Conservation (phyloP, 805 yeast species). For the Hanseniaspora clermontiae region DNA sequence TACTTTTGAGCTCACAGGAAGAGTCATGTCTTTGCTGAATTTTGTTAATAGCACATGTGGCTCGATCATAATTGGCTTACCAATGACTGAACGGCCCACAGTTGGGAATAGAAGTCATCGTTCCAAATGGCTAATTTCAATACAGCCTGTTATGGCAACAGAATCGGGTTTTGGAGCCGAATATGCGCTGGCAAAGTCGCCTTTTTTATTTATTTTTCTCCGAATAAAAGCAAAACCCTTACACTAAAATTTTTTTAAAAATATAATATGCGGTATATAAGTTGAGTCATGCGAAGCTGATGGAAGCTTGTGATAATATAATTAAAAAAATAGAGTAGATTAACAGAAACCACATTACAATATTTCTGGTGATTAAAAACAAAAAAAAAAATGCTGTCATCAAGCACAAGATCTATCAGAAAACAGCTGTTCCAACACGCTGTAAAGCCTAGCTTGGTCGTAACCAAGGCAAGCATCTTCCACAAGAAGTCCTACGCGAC, state of each 20-base stretch:
- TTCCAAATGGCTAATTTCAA: background rate
- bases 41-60: background rate
- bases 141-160: background rate
- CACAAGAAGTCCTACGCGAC: background rate
- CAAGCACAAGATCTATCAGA: conserved; percentile 10
- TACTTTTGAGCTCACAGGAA: too few relatives aligned
- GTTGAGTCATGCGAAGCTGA: too few relatives aligned
- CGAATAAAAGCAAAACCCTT: background rate
- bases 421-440: background rate
- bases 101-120: background rate
- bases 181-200: background rate
- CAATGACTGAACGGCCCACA: too few relatives aligned
- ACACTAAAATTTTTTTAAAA: background rate
- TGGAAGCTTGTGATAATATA: too few relatives aligned
- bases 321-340: too few relatives aligned
- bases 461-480: background rate
- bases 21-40: too few relatives aligned
- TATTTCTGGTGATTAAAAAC: conserved; percentile 7
- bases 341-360: conserved; percentile 1
- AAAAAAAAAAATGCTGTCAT: conserved; percentile 16
- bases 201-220: background rate
- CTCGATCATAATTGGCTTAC: too few relatives aligned
- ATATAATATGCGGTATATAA: too few relatives aligned
- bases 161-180: background rate
- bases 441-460: background rate